Base-by-base conservation (phyloP, 192 early-diverging fungal genomes). In the Geranomyces variabilis region DNA sequence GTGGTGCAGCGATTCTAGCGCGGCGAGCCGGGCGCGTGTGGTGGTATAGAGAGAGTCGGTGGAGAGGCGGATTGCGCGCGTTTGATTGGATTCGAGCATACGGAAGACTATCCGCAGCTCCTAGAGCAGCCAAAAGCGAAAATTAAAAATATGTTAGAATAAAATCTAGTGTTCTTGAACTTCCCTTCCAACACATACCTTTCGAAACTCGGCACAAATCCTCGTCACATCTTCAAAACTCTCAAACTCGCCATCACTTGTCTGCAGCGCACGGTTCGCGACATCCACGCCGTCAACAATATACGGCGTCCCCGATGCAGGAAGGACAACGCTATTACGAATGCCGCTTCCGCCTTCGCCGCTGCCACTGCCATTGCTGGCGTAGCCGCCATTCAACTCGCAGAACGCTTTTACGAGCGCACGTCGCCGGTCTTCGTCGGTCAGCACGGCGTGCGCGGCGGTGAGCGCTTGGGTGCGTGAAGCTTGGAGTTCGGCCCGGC, bases 31-130 rank as follows among this genome's bases (percentile, higher is more conserved):
- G 26, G n/a, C 12, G 30, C 31, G 68, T 5, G 58, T 53, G 17
- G 0, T 34, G 17, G 24, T 6, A 30, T 69, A 75, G 21, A 47
- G 19, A 26, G 33, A 2, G 22, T 57, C 41, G 17, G 41, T 36
- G 9, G 61, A 22, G 4, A 21, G 9, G 12, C 51, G 34, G 33
- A 69, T 36, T n/a, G 28, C 17, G 14, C 36, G n/a, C 10, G 15
- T 31, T 21, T 75, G 66, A 33, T 67, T 69, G 10, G 36, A 36
- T 67, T 75, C 28, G 12, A 75, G 66, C 73, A 75, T 75, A 1
- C 31, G 57, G 0, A 21, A 28, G n/a, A 67, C 59, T 17, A 69
- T 31, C 12, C 45, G 45, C 7, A 75, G 60, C 13, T 75, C 73
- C 73, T 74, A 33, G 6, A 60, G 1, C 6, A 31, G 17, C 30